A percentile compares a stretch with the other conserved stretches of the same genome.
Evolutionary conservation across 495 filamentous ascomycete species (phyloP).

Genomic region (Penicillium simplicissimum): DNA sequence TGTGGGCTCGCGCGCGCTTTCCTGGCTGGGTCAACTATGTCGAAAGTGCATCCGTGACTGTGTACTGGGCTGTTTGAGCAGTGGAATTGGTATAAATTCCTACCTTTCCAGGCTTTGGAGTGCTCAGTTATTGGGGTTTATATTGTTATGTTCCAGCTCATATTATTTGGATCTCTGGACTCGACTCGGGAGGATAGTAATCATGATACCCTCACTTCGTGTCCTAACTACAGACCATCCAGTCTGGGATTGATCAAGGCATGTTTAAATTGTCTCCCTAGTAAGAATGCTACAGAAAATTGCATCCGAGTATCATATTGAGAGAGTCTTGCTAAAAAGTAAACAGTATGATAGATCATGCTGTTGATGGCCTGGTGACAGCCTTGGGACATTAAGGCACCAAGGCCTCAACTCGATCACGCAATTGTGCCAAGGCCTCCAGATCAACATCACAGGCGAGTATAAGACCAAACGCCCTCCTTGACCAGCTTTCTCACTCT

Average conservation of each 20-base stretch:
- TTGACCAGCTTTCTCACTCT: constrained; percentile 19
- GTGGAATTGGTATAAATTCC: not conserved
- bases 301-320: too few relatives aligned
- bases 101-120: not conserved
- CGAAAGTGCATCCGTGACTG: constrained; percentile 54
- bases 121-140: not conserved
- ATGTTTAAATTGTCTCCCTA: too few relatives aligned
- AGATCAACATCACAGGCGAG: constrained; percentile 23
- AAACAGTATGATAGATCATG: not conserved
- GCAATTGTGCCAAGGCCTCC: constrained; percentile 44
- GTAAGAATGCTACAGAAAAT: too few relatives aligned
- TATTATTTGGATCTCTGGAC: not conserved
- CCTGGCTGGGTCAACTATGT: constrained; percentile 62
- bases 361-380: not conserved
- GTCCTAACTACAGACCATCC: not conserved
- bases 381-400: constrained; percentile 7
- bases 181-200: not conserved
- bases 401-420: constrained; percentile 30
- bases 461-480: constrained; percentile 34
- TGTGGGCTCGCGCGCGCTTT: constrained; percentile 67
- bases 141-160: not conserved
- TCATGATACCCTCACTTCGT: not conserved
- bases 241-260: not conserved
- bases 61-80: constrained; percentile 64
- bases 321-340: not conserved